Percentiles rank a stretch among this genome's conserved stretches.
These are phyloP conservation scores for Phialophora verrucosa DNA, from an alignment of 2,329 filamentous ascomycete species.

Conservation along the genomic window DNA sequence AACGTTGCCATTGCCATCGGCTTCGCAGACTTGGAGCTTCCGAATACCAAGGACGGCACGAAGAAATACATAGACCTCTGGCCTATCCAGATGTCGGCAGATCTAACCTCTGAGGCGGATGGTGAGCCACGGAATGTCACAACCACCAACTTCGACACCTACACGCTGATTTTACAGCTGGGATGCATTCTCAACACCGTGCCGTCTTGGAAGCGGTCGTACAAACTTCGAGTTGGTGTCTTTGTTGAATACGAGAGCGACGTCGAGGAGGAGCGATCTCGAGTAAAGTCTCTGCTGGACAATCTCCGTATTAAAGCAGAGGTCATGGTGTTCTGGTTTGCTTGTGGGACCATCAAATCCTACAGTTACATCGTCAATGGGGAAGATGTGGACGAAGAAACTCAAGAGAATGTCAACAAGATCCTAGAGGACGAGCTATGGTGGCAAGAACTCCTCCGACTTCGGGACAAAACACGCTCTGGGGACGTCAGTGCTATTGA, in stretches of 20 bases:
- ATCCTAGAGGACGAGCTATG: conserved; percentile 74
- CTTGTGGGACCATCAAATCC: conserved; percentile 71
- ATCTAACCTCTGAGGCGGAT: conserved; percentile 68
- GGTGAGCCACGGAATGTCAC: conserved; percentile 63
- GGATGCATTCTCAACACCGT: conserved; percentile 85
- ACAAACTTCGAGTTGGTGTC: conserved; percentile 75
- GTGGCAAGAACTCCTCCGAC: conserved; percentile 76
- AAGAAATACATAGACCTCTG: conserved; percentile 87
- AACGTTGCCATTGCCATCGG: conserved; percentile 86
- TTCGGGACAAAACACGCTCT: conserved; percentile 44
- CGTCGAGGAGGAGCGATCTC: conserved; percentile 75
- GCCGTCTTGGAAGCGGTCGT: conserved; percentile 76
- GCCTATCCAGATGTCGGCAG: conserved; percentile 93
- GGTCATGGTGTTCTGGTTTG: conserved; percentile 80
- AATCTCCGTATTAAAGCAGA: conserved; percentile 82
- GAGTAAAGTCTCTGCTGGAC: conserved; percentile 75
- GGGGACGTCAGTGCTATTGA: conserved; percentile 48
- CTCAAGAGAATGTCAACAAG: conserved; percentile 66
- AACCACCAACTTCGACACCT: conserved; percentile 91
- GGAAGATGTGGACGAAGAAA: conserved; percentile 59
- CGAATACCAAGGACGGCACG: conserved; percentile 62
- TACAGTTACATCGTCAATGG: conserved; percentile 84
- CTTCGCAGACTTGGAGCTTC: conserved; percentile 77
- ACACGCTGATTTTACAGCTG: conserved; percentile 82
- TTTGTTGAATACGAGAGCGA: conserved; percentile 90